phyloP scores from a whole-genome alignment of 192 early-diverging fungal genomes.

The Kappamyces sp. region DNA sequence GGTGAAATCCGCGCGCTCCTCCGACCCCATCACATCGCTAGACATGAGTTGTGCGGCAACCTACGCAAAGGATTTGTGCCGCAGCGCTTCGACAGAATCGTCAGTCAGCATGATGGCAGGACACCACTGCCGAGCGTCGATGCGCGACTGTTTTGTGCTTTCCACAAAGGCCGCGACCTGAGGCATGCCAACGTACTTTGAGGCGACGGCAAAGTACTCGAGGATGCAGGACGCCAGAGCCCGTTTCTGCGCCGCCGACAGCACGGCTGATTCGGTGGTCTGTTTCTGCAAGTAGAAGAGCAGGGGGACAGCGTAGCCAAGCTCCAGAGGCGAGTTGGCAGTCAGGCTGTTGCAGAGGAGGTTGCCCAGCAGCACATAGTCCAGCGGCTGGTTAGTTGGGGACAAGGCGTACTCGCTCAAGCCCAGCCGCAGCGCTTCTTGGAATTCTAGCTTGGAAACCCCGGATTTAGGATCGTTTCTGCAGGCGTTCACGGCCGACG shows the following conservation, averaged over 20 bases:
- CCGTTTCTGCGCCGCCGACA: neutral
- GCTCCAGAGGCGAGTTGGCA: neutral
- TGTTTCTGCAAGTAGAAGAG: neutral
- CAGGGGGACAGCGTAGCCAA: neutral
- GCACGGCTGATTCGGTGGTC: neutral
- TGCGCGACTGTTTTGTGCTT: neutral
- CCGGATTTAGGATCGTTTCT: neutral
- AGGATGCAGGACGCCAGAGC: constrained; percentile 6
- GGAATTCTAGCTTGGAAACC: neutral
- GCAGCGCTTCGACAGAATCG: neutral
- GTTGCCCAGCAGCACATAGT: constrained; percentile 13
- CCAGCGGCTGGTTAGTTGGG: constrained; percentile 8
- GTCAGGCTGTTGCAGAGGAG: neutral
- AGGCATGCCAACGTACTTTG: neutral
- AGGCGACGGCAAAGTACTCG: constrained; percentile 2
- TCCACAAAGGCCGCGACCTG: neutral
- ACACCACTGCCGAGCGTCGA: constrained; percentile 9
- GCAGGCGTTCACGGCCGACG: neutral
- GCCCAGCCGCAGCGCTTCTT: neutral
- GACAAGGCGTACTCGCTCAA: neutral
- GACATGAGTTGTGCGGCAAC: no score
- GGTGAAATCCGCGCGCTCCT: neutral
- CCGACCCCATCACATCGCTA: no score
- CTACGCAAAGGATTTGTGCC: neutral
- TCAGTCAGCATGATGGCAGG: neutral